phyloP scores from a whole-genome alignment of 176 grass and related monocot genomes.

The Carex pumila region DNA sequence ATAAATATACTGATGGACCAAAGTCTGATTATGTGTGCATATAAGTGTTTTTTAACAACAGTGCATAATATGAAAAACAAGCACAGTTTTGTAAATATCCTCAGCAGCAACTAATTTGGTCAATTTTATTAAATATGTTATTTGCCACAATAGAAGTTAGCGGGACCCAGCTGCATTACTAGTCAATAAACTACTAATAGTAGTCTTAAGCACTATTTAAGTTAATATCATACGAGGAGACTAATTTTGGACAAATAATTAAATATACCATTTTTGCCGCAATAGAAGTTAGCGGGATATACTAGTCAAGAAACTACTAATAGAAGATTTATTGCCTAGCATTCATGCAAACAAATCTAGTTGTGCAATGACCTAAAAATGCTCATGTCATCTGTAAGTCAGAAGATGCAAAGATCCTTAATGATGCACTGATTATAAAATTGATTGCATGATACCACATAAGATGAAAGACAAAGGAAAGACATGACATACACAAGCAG shows the following conservation, averaged over 20 bases:
- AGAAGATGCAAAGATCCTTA: neutral
- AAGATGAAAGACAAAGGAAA: constrained; percentile 17
- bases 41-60: too few relatives aligned
- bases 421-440: neutral
- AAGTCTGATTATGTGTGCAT: neutral
- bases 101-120: neutral
- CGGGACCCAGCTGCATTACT: neutral
- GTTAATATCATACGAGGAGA: neutral
- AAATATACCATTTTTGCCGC: neutral
- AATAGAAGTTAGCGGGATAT: neutral
- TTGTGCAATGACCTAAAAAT: neutral
- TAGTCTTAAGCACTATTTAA: neutral
- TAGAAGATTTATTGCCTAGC: neutral
- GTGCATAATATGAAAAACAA: neutral
- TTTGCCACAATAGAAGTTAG: neutral
- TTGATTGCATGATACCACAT: neutral
- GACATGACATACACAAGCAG: constrained; percentile 74
- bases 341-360: neutral
- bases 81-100: neutral
- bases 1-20: neutral
- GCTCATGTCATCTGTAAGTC: neutral
- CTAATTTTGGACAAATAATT: neutral
- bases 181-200: constrained; percentile 5
- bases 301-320: neutral
- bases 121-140: neutral